Conservation (phyloP, 306 rosid species). For the Citrullus mucosospermus region DNA sequence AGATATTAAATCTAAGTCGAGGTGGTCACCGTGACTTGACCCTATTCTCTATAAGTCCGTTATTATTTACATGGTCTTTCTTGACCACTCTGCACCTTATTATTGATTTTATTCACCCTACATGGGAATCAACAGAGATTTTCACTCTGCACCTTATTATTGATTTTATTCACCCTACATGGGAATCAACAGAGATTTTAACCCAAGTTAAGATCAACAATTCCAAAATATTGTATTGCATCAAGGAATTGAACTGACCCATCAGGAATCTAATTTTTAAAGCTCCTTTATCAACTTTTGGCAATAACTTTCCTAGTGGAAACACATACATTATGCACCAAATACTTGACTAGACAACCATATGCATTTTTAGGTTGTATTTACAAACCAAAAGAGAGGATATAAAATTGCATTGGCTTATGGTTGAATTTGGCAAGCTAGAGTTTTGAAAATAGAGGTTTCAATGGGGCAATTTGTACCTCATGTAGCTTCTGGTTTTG, state of each 20-base stretch:
- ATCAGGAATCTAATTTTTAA: background rate
- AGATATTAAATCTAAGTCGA: no score
- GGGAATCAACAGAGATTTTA: background rate
- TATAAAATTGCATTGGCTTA: slow-evolving; percentile 16
- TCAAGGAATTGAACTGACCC: background rate
- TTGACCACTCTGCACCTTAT: background rate
- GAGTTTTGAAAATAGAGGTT: slow-evolving; percentile 15
- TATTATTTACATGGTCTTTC: no score
- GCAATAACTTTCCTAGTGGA: slow-evolving; percentile 37
- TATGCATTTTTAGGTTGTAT: slow-evolving; percentile 7
- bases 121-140: background rate
- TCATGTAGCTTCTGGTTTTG: slow-evolving; percentile 63
- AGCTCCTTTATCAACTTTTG: slow-evolving; percentile 6
- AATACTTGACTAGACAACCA: slow-evolving; percentile 23
- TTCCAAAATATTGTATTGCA: background rate
- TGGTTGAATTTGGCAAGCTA: slow-evolving; percentile 12
- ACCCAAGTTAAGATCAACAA: background rate
- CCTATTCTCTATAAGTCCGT: no score
- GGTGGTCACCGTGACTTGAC: no score
- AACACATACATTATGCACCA: slow-evolving; percentile 69
- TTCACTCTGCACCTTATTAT: background rate
- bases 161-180: background rate
- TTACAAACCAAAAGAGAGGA: background rate
- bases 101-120: background rate
- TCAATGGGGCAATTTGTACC: slow-evolving; percentile 57